Percentiles rank a stretch among this genome's conserved stretches.
Conservation (phyloP, 768 basidiomycete species). For the Filobasidium floriforme region DNA sequence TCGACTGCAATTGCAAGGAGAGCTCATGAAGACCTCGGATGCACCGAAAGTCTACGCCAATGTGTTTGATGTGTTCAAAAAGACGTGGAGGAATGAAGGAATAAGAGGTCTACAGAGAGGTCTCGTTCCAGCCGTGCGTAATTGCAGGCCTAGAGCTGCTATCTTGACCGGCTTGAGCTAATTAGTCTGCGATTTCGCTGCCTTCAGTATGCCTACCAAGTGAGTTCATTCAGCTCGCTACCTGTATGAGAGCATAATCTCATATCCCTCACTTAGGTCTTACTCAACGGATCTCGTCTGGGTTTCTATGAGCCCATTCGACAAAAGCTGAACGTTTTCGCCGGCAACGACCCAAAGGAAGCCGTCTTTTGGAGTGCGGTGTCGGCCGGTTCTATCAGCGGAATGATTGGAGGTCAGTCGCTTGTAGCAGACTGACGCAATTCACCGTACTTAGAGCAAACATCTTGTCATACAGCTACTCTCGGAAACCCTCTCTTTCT, state of each 20-base stretch:
- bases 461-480: slow-evolving; percentile 26
- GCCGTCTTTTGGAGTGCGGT: slow-evolving; percentile 71
- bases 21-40: slow-evolving; percentile 62
- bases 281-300: slow-evolving; percentile 83
- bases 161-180: neutral
- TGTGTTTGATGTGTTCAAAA: slow-evolving; percentile 74
- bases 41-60: slow-evolving; percentile 71
- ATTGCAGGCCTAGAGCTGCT: neutral
- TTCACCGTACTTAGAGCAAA: neutral
- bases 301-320: slow-evolving; percentile 93
- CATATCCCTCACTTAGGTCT: slow-evolving; percentile 53
- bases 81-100: slow-evolving; percentile 86
- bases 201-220: slow-evolving; percentile 80
- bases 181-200: neutral
- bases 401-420: slow-evolving; percentile 72
- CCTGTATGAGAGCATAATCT: neutral
- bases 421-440: neutral
- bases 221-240: slow-evolving; percentile 44
- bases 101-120: slow-evolving; percentile 88
- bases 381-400: slow-evolving; percentile 78
- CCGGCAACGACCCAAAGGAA: slow-evolving; percentile 59
- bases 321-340: slow-evolving; percentile 57
- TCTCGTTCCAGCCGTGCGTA: slow-evolving; percentile 71
- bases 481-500: slow-evolving; percentile 55
- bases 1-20: slow-evolving; percentile 89